phyloP scores from a whole-genome alignment of 2,329 filamentous ascomycete genomes.

The Phoma sp. region DNA sequence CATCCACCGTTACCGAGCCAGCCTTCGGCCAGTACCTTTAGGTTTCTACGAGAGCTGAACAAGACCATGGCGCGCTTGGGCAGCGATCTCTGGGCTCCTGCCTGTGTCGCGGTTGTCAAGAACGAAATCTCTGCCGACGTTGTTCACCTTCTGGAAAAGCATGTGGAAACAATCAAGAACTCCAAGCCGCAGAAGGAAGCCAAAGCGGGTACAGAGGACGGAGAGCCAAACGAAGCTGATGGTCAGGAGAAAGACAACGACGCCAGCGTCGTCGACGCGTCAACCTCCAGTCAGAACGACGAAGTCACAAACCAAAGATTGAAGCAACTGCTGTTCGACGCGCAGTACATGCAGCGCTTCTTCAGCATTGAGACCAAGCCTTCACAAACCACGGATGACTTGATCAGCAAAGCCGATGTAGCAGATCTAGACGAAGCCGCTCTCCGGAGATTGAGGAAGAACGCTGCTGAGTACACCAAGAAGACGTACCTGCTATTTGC shows the following conservation, averaged over 20 bases:
- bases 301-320: conserved; percentile 34
- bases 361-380: conserved; percentile 4
- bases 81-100: conserved; percentile 79
- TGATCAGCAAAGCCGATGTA: conserved; percentile 45
- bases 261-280: conserved; percentile 16
- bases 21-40: conserved; percentile 76
- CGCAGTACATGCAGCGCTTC: conserved; percentile 51
- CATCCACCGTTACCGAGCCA: conserved; percentile 76
- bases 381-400: conserved; percentile 31
- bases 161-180: conserved; percentile 41
- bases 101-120: conserved; percentile 70
- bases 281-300: conserved; percentile 12
- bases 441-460: conserved; percentile 64
- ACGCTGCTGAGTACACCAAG: conserved; percentile 80
- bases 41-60: conserved; percentile 70
- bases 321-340: conserved; percentile 53
- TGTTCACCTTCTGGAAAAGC: conserved; percentile 39
- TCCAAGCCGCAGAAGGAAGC: background rate
- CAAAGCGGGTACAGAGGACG: background rate
- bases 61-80: conserved; percentile 73
- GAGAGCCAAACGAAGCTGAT: conserved; percentile 2
- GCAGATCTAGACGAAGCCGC: conserved; percentile 58
- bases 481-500: conserved; percentile 83
- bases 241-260: conserved; percentile 11
- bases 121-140: conserved; percentile 60